These are phyloP conservation scores for Pezicula radicicola DNA, from an alignment of 2,329 filamentous ascomycete genomes.

Conservation along the genomic window DNA sequence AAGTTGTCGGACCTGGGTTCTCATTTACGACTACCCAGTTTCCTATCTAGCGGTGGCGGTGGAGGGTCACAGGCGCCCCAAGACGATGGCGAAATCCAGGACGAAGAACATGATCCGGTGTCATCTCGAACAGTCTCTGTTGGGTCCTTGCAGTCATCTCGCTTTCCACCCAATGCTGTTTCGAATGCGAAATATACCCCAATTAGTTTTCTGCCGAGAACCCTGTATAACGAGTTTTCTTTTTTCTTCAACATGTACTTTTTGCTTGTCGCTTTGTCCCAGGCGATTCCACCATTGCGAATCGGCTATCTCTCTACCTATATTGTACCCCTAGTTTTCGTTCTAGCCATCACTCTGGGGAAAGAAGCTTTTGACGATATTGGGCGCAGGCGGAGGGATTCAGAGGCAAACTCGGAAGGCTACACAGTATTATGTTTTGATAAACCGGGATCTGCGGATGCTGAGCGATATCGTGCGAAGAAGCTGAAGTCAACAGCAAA, in stretches of 20 bases:
- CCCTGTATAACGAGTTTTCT: constrained; percentile 97
- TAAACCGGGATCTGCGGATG: constrained; percentile 40
- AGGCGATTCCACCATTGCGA: constrained; percentile 82
- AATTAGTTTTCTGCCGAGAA: constrained; percentile 89
- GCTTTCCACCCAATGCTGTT: constrained; percentile 85
- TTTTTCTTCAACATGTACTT: constrained; percentile 99
- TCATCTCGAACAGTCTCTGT: constrained; percentile 74
- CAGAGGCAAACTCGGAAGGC: constrained; percentile 89
- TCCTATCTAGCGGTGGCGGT: constrained; percentile 48
- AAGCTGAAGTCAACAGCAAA: constrained; percentile 44
- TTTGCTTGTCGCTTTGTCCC: constrained; percentile 88
- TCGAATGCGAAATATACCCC: constrained; percentile 98
- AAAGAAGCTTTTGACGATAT: constrained; percentile 97
- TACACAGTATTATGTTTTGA: constrained; percentile 77
- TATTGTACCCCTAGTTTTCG: constrained; percentile 86
- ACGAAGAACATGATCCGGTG: constrained; percentile 59
- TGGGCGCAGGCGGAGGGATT: constrained; percentile 77
- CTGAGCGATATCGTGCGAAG: constrained; percentile 33
- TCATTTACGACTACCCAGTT: constrained; percentile 62
- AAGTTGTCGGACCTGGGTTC: constrained; percentile 46
- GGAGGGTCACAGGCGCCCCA: constrained; percentile 7
- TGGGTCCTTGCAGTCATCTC: constrained; percentile 67
- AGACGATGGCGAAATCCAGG: constrained; percentile 37
- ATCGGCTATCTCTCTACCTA: constrained; percentile 97
- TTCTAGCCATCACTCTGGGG: constrained; percentile 85